Evolutionary conservation across 2,329 filamentous ascomycete genomes (phyloP), one percentile per base, ranked within the genome.

Genomic region (Emergomyces pasteurianus): DNA sequence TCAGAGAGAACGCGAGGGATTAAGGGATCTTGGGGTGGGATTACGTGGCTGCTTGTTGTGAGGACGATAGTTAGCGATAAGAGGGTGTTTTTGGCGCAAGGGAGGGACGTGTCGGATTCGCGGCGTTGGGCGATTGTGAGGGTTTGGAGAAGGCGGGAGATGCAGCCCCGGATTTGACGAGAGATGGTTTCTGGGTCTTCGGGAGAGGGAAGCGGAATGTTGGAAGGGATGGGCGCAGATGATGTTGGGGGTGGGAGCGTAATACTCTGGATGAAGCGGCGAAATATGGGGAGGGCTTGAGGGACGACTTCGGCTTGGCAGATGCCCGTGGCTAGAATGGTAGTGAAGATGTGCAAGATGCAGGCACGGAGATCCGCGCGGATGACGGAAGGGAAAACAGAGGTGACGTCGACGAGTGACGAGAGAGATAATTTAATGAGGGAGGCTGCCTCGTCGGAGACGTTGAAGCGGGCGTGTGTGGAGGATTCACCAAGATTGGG

Each of bases 371-470:
- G 81, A 72, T 99, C 94, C 10, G 91, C 92, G 71, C 94, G 94
- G 78, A 99, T 99, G 68, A 99, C 92, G 1, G 89, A 86, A 0
- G 95, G 95, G 75, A 99, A 99, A 18, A 97, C 91, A 63, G 95
- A 90, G 7, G 94, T 92, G 0, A 94, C 92, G 70, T 97, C 90
- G 3, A 97, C 94, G 1, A 99, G 83, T 1, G 94, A 90, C 62
- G 92, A 88, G 1, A 99, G 80, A 0, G 90, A 87, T 1, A 88
- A 85, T 28, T 86, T 86, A 57, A 96, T 85, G 2, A 99, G 83
- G 1, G 87, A 79, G 21, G 95, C 83, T 1, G 90, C 89, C 72
- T 97, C 92, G 67, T 96, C 92, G 16, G 89, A 92, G 68, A 95
- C 86, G 67, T 88, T 86, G 68, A 90, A 86, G 53, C 89, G 86